Evolutionary conservation across 106 monocot species (phyloP).

Genomic region (Allium sativum): DNA sequence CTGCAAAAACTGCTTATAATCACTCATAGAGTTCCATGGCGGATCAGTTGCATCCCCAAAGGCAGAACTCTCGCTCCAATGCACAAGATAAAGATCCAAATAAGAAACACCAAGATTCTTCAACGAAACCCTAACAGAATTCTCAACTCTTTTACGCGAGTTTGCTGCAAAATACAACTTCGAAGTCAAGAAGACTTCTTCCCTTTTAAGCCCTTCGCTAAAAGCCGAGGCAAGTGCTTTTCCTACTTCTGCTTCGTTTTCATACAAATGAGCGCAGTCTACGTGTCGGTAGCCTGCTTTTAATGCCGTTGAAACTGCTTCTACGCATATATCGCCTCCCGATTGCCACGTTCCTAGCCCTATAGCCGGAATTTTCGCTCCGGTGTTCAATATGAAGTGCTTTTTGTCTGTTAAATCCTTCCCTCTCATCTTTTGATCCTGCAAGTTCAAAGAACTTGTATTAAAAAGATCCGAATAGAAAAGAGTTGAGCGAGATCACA

Average conservation of each 20-base stretch:
- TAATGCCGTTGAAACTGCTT: slow-evolving; percentile 53
- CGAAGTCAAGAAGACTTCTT: slow-evolving; percentile 83
- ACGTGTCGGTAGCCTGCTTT: slow-evolving; percentile 66
- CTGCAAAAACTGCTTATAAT: slow-evolving; percentile 66
- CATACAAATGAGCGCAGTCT: slow-evolving; percentile 81
- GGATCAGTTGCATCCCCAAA: slow-evolving; percentile 85
- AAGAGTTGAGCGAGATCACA: background rate
- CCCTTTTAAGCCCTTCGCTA: slow-evolving; percentile 45
- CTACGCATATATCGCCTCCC: slow-evolving; percentile 63
- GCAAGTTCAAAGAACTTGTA: background rate
- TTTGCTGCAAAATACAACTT: slow-evolving; percentile 69
- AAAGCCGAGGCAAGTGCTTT: slow-evolving; percentile 58
- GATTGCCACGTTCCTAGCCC: slow-evolving; percentile 81
- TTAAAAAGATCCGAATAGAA: background rate
- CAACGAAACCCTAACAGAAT: slow-evolving; percentile 60
- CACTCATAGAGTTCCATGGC: slow-evolving; percentile 55
- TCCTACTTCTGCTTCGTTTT: slow-evolving; percentile 77
- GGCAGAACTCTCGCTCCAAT: slow-evolving; percentile 74
- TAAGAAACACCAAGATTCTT: slow-evolving; percentile 74
- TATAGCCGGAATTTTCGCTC: slow-evolving; percentile 75
- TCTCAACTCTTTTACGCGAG: slow-evolving; percentile 73
- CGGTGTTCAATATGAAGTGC: slow-evolving; percentile 57
- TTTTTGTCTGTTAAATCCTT: slow-evolving; percentile 14
- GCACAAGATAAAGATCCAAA: slow-evolving; percentile 85
- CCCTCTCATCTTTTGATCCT: slow-evolving; percentile 36